Evolutionary conservation across 257 asterid genomes (phyloP).

Genomic region (Voacanga thouarsii): DNA sequence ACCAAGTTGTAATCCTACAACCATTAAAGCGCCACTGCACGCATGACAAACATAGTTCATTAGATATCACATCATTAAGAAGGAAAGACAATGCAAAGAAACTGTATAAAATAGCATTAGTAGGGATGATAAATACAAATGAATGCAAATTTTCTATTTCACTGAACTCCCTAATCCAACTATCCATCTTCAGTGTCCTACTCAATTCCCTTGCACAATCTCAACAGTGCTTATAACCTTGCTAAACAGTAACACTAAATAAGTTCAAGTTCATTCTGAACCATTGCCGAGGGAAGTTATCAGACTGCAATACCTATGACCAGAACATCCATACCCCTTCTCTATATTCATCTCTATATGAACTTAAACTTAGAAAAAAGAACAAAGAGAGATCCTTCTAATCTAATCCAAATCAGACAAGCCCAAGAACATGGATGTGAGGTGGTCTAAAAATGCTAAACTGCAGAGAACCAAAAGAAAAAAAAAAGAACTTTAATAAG

Average conservation of each 20-base stretch:
- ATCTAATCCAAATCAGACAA: too few species aligned
- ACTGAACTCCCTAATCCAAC: not conserved
- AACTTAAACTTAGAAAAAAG: too few species aligned
- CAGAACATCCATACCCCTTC: not conserved
- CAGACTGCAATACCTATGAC: not conserved
- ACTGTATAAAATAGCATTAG: not conserved
- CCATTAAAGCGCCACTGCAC: conserved; percentile 53
- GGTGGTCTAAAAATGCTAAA: too few species aligned
- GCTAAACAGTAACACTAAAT: not conserved
- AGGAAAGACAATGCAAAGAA: not conserved
- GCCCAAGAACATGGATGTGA: too few species aligned
- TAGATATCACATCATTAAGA: conserved; percentile 8
- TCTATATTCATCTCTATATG: too few species aligned
- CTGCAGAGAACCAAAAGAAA: too few species aligned
- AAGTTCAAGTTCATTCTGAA: not conserved
- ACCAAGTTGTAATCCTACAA: conserved; percentile 47
- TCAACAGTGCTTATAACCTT: too few species aligned
- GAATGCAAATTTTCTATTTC: not conserved
- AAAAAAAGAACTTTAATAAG: too few species aligned
- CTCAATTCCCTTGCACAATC: not conserved
- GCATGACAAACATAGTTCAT: conserved; percentile 9
- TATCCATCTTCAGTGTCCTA: not conserved
- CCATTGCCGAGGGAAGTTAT: not conserved
- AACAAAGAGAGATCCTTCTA: too few species aligned
- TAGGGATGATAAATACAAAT: not conserved